A percentile compares a stretch with the other conserved stretches of the same genome.
These are phyloP conservation scores for Corymbia citriodora DNA, from an alignment of 441 rosid species.

Conservation along the genomic window DNA sequence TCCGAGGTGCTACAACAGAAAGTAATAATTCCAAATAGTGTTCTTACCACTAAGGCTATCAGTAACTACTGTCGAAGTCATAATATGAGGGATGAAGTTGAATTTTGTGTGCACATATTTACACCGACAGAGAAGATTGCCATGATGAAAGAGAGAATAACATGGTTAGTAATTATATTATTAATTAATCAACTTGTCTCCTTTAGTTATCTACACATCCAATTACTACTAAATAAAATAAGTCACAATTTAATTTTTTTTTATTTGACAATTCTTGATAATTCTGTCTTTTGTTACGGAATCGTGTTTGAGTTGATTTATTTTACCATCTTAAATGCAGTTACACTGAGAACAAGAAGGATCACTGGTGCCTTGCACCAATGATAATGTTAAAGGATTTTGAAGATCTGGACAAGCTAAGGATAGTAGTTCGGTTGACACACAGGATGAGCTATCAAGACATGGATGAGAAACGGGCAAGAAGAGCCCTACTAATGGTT, in stretches of 20 bases:
- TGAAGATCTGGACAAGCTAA: background rate
- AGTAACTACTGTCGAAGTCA: background rate
- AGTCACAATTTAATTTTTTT: background rate
- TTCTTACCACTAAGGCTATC: background rate
- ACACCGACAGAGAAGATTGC: background rate
- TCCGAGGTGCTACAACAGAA: background rate
- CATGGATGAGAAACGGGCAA: background rate
- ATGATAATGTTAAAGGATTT: background rate
- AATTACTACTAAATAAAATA: no score
- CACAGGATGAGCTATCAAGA: background rate
- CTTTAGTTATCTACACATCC: background rate
- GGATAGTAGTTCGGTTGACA: background rate
- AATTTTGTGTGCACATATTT: background rate
- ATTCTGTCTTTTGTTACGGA: no score
- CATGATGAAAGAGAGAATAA: background rate
- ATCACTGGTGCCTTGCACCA: background rate
- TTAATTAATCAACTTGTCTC: background rate
- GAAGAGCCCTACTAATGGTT: background rate
- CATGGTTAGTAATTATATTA: background rate
- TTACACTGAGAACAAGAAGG: background rate
- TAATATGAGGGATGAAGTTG: constrained; percentile 1
- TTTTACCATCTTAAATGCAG: background rate
- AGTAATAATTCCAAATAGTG: background rate
- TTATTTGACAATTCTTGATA: no score
- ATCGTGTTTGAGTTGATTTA: background rate